phyloP scores from a whole-genome alignment of 306 rosid species.

The Hippophae tibetana region DNA sequence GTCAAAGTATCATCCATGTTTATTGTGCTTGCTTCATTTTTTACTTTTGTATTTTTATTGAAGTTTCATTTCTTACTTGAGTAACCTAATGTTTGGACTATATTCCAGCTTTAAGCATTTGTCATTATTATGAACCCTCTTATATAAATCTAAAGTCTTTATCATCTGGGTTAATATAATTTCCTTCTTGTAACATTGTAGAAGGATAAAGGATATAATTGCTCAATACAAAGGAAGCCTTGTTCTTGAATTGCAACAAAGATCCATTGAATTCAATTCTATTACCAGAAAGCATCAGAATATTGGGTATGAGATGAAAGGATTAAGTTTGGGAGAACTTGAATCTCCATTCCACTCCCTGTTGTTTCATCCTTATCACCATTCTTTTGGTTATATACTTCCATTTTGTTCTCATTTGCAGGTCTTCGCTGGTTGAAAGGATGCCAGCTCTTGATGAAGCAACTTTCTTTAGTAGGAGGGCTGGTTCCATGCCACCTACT shows the following conservation, averaged over 20 bases:
- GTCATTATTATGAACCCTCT: too few species aligned
- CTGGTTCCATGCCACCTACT: slow-evolving; percentile 50
- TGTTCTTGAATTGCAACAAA: slow-evolving; percentile 95
- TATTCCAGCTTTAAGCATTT: too few species aligned
- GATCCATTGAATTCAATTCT: slow-evolving; percentile 83
- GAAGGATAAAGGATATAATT: slow-evolving; percentile 75
- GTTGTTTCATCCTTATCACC: not conserved
- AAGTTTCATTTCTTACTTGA: too few species aligned
- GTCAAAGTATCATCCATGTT: too few species aligned
- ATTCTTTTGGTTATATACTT: not conserved
- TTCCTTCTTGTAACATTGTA: slow-evolving; percentile 26
- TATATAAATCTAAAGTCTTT: not conserved
- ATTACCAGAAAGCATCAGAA: slow-evolving; percentile 65
- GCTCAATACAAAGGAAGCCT: slow-evolving; percentile 78
- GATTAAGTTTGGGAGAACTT: slow-evolving; percentile 2
- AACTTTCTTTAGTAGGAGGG: slow-evolving; percentile 63
- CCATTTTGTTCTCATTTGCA: slow-evolving; percentile 22
- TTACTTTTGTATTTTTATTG: too few species aligned
- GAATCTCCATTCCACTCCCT: not conserved
- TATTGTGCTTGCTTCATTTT: too few species aligned
- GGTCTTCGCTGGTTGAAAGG: slow-evolving; percentile 80
- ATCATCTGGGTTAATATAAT: not conserved
- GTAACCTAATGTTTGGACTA: too few species aligned
- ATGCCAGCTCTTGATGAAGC: slow-evolving; percentile 97
- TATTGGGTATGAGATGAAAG: slow-evolving; percentile 49